phyloP scores from a whole-genome alignment of 2,329 filamentous ascomycete species.

The Acrocalymma vagum region DNA sequence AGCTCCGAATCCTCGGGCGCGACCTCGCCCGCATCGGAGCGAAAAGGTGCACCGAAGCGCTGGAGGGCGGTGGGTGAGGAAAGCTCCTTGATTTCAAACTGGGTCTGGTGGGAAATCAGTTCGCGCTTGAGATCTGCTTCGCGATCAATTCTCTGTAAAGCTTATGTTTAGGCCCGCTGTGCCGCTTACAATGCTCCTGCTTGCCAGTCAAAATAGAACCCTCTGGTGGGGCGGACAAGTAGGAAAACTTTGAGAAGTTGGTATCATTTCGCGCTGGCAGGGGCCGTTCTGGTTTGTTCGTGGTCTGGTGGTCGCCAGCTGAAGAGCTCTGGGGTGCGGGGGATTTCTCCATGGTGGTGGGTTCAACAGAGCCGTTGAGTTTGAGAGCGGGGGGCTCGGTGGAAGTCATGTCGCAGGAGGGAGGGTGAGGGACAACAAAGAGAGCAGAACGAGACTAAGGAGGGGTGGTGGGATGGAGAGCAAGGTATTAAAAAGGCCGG shows the following conservation, averaged over 20 bases:
- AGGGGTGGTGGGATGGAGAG: conserved; percentile 1
- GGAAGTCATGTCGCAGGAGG: conserved; percentile 31
- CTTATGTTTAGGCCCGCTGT: conserved; percentile 3
- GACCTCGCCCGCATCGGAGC: conserved; percentile 90
- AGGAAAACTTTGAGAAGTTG: conserved; percentile 49
- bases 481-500: conserved; percentile 4
- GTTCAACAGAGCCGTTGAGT: conserved; percentile 42
- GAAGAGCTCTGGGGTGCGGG: conserved; percentile 18
- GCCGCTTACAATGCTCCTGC: conserved; percentile 88
- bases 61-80: conserved; percentile 94
- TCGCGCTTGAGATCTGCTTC: conserved; percentile 89
- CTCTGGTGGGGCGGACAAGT: conserved; percentile 58
- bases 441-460: conserved; percentile 8
- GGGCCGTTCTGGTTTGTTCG: too few relatives aligned
- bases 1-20: conserved; percentile 93
- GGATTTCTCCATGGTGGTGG: conserved; percentile 37
- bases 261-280: conserved; percentile 36
- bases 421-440: conserved; percentile 6
- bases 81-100: conserved; percentile 89
- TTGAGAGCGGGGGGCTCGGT: conserved; percentile 37
- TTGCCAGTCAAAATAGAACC: conserved; percentile 83
- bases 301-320: too few relatives aligned
- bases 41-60: conserved; percentile 94
- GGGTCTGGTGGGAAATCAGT: conserved; percentile 87
- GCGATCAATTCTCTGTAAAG: conserved; percentile 12